Evolutionary conservation across 1,139 yeast species (phyloP).

Genomic region (Debaryomyces subglobosus): DNA sequence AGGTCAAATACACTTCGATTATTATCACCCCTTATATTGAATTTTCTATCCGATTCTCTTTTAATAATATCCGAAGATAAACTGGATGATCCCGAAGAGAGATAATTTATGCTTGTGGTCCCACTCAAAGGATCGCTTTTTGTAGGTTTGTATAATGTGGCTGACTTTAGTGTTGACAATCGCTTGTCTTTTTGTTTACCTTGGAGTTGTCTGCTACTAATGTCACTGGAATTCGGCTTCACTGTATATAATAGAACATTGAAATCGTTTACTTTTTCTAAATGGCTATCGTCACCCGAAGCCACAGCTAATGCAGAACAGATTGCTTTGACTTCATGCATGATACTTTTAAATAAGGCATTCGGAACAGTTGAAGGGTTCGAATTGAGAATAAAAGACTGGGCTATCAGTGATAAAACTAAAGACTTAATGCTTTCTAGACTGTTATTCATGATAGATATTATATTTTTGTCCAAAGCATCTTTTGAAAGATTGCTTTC

Average conservation of each 20-base stretch:
- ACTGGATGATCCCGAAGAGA: slow-evolving; percentile 8
- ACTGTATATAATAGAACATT: background rate
- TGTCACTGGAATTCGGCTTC: background rate
- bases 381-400: background rate
- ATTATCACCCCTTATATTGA: background rate
- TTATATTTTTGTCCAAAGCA: background rate
- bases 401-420: background rate
- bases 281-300: slow-evolving; percentile 9
- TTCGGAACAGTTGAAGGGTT: background rate
- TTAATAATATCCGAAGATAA: background rate
- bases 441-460: background rate
- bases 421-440: background rate
- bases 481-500: background rate
- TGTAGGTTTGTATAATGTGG: background rate
- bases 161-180: background rate
- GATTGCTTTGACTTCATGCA: slow-evolving; percentile 28
- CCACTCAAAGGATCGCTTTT: slow-evolving; percentile 8
- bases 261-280: background rate
- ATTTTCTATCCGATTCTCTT: background rate
- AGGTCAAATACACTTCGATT: background rate
- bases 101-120: slow-evolving; percentile 7
- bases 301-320: slow-evolving; percentile 23
- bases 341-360: slow-evolving; percentile 20
- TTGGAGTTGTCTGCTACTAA: background rate
- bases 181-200: background rate